Conservation (phyloP, 2,329 filamentous ascomycete species). For the Stachybotrys chartarum region DNA sequence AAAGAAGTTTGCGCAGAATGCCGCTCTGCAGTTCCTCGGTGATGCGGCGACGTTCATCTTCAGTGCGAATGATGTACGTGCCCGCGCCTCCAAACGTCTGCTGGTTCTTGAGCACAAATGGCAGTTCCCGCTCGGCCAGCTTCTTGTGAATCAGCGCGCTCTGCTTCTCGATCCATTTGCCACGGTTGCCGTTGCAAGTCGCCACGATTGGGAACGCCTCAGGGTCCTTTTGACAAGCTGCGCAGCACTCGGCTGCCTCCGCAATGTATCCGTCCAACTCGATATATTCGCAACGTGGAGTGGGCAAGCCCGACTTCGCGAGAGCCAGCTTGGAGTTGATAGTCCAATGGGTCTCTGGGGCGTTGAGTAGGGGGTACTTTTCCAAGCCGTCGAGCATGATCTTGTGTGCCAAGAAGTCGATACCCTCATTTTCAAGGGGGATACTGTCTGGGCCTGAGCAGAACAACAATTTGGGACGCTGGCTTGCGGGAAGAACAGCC, state of each 20-base stretch:
- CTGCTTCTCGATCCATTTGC: constrained; percentile 20
- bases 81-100: constrained; percentile 29
- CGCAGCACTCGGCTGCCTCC: constrained; percentile 14
- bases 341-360: constrained; percentile 24
- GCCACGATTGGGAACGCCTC: constrained; percentile 14
- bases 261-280: constrained; percentile 12
- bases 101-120: constrained; percentile 30
- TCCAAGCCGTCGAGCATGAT: constrained; percentile 20
- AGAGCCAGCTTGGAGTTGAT: constrained; percentile 28
- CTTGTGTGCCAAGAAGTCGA: constrained; percentile 17
- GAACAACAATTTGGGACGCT: constrained; percentile 24
- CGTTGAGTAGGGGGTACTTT: constrained; percentile 16
- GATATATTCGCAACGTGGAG: constrained; percentile 17
- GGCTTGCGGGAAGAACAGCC: constrained; percentile 15
- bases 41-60: constrained; percentile 16
- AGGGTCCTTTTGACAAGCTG: constrained; percentile 8
- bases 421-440: constrained; percentile 14
- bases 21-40: constrained; percentile 13
- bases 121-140: constrained; percentile 14
- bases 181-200: constrained; percentile 16
- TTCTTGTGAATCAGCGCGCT: constrained; percentile 14
- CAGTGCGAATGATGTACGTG: constrained; percentile 20
- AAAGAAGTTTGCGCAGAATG: constrained; percentile 19
- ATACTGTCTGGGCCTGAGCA: constrained; percentile 16
- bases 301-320: constrained; percentile 24